Conservation (phyloP, 2,329 filamentous ascomycete species). For the Curvularia verruculosa region DNA sequence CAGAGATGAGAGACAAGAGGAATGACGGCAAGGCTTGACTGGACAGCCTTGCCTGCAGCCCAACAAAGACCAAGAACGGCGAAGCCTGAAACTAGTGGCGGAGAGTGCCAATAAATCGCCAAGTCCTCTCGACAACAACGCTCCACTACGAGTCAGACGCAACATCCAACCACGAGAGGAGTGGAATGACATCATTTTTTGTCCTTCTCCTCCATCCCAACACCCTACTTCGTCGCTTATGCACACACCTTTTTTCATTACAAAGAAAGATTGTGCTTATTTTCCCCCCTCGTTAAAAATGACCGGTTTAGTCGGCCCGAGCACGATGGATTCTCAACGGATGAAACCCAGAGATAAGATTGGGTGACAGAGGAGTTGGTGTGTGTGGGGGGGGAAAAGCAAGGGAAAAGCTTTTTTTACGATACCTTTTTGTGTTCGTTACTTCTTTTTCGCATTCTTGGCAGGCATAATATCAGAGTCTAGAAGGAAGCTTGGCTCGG, state of each 20-base stretch:
- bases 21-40: constrained; percentile 1
- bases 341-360: not conserved
- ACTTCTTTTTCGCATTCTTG: not conserved
- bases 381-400: not conserved
- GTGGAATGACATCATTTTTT: not conserved
- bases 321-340: not conserved
- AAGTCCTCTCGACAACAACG: not conserved
- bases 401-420: not conserved
- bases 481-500: constrained; percentile 2
- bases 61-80: not conserved
- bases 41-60: not conserved
- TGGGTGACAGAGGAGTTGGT: not conserved
- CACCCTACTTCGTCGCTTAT: not conserved
- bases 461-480: not conserved
- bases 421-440: not conserved
- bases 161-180: not conserved
- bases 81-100: not conserved
- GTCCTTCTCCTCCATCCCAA: not conserved
- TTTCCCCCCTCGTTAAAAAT: not conserved
- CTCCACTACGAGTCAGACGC: not conserved
- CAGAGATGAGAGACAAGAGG: not conserved
- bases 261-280: not conserved
- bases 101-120: not conserved
- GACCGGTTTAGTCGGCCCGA: not conserved
- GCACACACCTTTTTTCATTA: not conserved